These are phyloP conservation scores for Corymbia calophylla DNA, from an alignment of 441 rosid genomes.

Conservation along the genomic window DNA sequence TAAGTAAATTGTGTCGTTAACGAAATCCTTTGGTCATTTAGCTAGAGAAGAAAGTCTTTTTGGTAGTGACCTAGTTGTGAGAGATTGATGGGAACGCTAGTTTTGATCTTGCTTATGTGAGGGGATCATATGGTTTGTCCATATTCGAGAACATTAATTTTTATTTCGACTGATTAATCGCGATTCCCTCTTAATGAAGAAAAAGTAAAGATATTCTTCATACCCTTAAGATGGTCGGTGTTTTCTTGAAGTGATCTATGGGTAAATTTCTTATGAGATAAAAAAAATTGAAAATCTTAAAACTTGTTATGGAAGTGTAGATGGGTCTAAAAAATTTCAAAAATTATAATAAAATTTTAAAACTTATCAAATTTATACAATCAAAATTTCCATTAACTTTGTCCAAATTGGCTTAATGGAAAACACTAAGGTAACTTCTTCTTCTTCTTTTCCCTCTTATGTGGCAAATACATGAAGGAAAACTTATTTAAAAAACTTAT, in stretches of 20 bases:
- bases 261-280: no score
- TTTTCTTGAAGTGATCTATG: no score
- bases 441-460: background rate
- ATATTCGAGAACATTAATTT: background rate
- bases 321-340: no score
- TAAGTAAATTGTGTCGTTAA: background rate
- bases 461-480: background rate
- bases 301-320: rapidly evolving
- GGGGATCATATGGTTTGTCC: background rate
- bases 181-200: background rate
- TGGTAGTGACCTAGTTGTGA: background rate
- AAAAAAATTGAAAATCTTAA: rapidly evolving
- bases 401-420: background rate
- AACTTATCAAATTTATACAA: background rate
- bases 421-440: no score
- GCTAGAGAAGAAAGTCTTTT: background rate
- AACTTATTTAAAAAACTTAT: no score
- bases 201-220: background rate
- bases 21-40: background rate
- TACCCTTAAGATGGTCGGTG: background rate
- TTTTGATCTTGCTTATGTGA: background rate
- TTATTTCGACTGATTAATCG: no score
- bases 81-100: background rate
- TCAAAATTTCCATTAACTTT: rapidly evolving
- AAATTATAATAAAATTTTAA: rapidly evolving